A percentile compares a stretch with the other conserved stretches of the same genome.
These are phyloP conservation scores for Mucor velutinosus DNA, from an alignment of 371 early-diverging fungal genomes.

Conservation along the genomic window DNA sequence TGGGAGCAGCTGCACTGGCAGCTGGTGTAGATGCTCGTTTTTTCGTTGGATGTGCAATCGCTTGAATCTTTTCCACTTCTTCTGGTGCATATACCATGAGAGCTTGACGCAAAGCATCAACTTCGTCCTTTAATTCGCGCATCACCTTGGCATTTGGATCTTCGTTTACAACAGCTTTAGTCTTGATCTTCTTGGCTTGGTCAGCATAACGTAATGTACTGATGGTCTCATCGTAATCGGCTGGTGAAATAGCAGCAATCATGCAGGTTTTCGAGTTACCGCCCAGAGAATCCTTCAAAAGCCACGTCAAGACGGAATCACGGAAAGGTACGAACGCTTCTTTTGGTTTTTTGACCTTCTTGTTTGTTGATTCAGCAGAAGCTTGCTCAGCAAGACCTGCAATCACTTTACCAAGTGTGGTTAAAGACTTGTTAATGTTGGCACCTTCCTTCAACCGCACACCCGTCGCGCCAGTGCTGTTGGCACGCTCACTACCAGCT, in stretches of 20 bases:
- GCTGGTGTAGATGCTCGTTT: not conserved
- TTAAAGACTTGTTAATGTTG: slow-evolving; percentile 95
- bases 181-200: slow-evolving; percentile 86
- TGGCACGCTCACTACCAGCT: slow-evolving; percentile 95
- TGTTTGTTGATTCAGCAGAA: slow-evolving; percentile 28
- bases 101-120: slow-evolving; percentile 63
- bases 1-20: not conserved
- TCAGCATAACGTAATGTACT: slow-evolving; percentile 93
- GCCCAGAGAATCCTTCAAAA: slow-evolving; percentile 88
- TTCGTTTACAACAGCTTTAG: slow-evolving; percentile 87
- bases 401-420: slow-evolving; percentile 96
- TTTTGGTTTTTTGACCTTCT: slow-evolving; percentile 47
- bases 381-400: slow-evolving; percentile 83
- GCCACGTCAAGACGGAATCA: slow-evolving; percentile 71
- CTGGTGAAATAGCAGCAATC: slow-evolving; percentile 81
- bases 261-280: slow-evolving; percentile 92
- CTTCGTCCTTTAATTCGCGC: slow-evolving; percentile 81
- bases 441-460: slow-evolving; percentile 95
- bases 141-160: slow-evolving; percentile 78
- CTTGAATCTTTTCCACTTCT: slow-evolving; percentile 21
- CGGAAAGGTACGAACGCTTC: slow-evolving; percentile 30
- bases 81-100: slow-evolving; percentile 60
- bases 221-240: slow-evolving; percentile 81
- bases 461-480: slow-evolving; percentile 94
- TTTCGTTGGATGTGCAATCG: slow-evolving; percentile 20